Base-by-base conservation (phyloP, 2,329 filamentous ascomycete species). In the Epichloe aotearoae region DNA sequence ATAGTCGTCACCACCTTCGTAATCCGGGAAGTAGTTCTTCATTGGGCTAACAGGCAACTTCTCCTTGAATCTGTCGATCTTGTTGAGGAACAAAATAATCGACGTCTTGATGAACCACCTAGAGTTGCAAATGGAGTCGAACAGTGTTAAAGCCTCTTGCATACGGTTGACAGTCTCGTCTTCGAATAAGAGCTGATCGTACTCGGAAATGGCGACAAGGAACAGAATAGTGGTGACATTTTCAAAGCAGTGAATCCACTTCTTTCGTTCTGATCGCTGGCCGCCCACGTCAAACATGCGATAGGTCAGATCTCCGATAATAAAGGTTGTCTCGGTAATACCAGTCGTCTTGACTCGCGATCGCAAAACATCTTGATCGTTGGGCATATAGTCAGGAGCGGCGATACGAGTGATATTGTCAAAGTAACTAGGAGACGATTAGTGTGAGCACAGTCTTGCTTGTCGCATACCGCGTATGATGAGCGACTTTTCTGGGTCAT, bases 211-310 rank as follows among this genome's bases (percentile, higher is more conserved):
- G 69, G 91, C 91, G 58, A 96, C 91, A 51, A 95, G 74, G 82
- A 96, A 96, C 39, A 96, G 84, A 60, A 96, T 95, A 10, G 90
- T 95, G 8, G 89, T 95, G 63, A 96, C 90, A 62, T 96, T 95
- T 74, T 96, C 90, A 70, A 96, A 96, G 64, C 89, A 93, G 66
- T 95, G 89, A 56, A 95, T 95, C 89, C 89, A 95, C 74, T 95
- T 95, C 77, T 95, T 95, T 55, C 89, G 84, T 69, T 95, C 89
- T 30, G 89, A 95, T 60, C 89, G 77, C 66, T 95, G 89, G 52
- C 89, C 89, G 65, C 89, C 89, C 45, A 95, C 89, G 62, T 95
- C 89, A 68, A 95, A 95, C 89, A 97, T 96, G 61, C 89, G 85
- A 70, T 96, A 96, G 56, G 89, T 95, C 60, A 96, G 78, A 62